phyloP scores from a whole-genome alignment of 345 rosid genomes.

The Syzygium aqueum region DNA sequence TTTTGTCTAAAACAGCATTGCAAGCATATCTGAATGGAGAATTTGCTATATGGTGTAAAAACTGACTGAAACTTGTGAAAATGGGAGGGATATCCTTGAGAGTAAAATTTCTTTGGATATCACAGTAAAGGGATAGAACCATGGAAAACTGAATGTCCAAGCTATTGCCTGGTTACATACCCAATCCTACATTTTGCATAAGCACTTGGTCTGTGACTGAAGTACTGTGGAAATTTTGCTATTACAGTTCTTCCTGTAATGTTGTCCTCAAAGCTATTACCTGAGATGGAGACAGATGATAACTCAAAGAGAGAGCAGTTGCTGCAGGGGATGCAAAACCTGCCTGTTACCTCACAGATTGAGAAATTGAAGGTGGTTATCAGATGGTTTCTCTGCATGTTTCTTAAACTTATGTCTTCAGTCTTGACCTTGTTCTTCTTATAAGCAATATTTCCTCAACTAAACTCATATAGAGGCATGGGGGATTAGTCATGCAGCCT shows the following conservation, averaged over 20 bases:
- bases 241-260: slow-evolving; percentile 81
- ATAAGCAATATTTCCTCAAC: neutral
- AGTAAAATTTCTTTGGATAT: neutral
- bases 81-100: neutral
- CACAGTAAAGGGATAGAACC: neutral
- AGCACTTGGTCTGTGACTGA: neutral
- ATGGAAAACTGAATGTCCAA: neutral
- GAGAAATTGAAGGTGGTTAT: slow-evolving; percentile 62
- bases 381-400: neutral
- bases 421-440: neutral
- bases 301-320: slow-evolving; percentile 77
- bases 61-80: neutral
- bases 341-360: slow-evolving; percentile 63
- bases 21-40: neutral
- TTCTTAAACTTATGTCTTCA: neutral
- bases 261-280: slow-evolving; percentile 86
- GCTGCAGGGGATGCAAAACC: slow-evolving; percentile 77
- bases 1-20: neutral
- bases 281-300: slow-evolving; percentile 91
- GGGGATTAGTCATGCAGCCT: neutral
- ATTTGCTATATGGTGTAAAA: neutral
- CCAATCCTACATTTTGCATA: neutral
- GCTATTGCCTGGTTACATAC: neutral
- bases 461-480: neutral
- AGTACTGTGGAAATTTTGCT: neutral